Evolutionary conservation across 169 alveolate genomes (phyloP).

Genomic region (Plasmodium blacklocki): DNA sequence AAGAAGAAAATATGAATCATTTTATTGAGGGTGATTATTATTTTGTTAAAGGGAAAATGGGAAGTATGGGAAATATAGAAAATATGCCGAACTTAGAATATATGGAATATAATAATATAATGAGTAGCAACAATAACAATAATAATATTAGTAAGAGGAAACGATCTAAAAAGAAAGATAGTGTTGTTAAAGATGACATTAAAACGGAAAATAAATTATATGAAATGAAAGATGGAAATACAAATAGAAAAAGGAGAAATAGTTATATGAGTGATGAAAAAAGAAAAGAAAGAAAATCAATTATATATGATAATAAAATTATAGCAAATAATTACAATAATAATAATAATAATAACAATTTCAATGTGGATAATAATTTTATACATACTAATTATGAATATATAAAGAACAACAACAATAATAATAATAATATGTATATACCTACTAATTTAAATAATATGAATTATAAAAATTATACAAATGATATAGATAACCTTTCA

Average conservation of each 20-base stretch:
- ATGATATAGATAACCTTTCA: neutral
- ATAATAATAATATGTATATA: neutral
- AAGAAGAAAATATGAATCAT: too few species aligned
- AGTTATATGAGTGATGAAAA: constrained; percentile 25
- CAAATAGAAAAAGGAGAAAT: constrained; percentile 39
- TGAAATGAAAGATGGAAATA: neutral
- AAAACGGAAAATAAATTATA: neutral
- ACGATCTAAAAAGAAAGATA: neutral
- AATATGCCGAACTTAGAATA: neutral
- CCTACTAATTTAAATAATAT: neutral
- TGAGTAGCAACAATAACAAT: neutral
- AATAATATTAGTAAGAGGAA: neutral
- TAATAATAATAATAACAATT: constrained; percentile 4
- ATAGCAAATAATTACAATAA: neutral
- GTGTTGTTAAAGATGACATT: neutral
- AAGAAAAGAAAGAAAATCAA: constrained; percentile 51
- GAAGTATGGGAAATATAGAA: neutral
- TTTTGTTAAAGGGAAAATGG: neutral
- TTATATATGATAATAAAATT: neutral
- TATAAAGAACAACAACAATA: neutral
- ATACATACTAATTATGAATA: neutral
- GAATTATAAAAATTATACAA: constrained; percentile 6
- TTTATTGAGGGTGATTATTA: neutral
- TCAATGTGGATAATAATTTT: neutral
- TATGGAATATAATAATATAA: neutral